Evolutionary conservation across 306 rosid species (phyloP).

Genomic region (Inga oerstediana): DNA sequence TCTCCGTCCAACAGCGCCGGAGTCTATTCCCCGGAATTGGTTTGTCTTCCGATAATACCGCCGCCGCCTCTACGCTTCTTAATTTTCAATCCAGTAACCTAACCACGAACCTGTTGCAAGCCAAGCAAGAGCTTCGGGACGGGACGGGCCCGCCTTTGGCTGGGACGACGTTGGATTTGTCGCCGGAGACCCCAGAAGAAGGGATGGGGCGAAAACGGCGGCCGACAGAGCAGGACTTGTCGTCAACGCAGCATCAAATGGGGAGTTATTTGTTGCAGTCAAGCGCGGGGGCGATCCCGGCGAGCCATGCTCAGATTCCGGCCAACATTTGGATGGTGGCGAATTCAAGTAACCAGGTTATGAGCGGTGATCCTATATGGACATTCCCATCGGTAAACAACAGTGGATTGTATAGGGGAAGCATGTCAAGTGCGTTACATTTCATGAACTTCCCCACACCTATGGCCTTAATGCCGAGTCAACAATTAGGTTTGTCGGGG

Average conservation of each 20-base stretch:
- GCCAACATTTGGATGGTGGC: conserved; percentile 90
- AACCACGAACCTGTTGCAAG: conserved; percentile 53
- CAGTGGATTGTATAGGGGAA: conserved; percentile 67
- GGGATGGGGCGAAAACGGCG: conserved; percentile 60
- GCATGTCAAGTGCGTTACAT: conserved; percentile 80
- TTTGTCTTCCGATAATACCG: conserved; percentile 50
- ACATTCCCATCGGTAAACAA: conserved; percentile 70
- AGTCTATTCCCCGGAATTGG: conserved; percentile 61
- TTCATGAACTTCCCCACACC: conserved; percentile 88
- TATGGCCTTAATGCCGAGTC: conserved; percentile 69
- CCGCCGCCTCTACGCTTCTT: conserved; percentile 49
- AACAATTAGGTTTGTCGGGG: conserved; percentile 52
- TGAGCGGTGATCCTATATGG: conserved; percentile 78
- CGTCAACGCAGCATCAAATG: conserved; percentile 56
- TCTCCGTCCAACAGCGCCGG: conserved; percentile 52
- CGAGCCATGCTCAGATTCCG: conserved; percentile 71
- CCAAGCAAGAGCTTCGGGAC: conserved; percentile 73
- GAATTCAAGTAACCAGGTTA: conserved; percentile 64
- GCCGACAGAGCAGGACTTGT: conserved; percentile 50
- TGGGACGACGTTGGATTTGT: conserved; percentile 40
- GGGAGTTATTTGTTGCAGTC: conserved; percentile 75
- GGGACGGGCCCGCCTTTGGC: background rate
- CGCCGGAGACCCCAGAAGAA: conserved; percentile 51
- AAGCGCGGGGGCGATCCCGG: conserved; percentile 61
- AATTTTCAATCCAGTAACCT: conserved; percentile 65